These are phyloP conservation scores for Lippia alba DNA, from an alignment of 305 asterid species.

Conservation along the genomic window DNA sequence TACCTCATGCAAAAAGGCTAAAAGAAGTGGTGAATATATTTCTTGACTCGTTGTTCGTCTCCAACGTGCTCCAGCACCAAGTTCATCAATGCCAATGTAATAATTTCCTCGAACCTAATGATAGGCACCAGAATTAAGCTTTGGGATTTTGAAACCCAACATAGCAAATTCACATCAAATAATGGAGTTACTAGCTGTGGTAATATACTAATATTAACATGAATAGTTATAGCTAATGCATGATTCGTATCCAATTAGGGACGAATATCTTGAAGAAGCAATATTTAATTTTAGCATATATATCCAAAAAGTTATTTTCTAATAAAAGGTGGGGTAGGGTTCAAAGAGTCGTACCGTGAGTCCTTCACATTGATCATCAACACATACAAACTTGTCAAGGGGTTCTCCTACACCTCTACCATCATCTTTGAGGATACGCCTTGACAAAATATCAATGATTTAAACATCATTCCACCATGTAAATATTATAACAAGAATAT, in stretches of 20 bases:
- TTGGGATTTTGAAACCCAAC: background rate
- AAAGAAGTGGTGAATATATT: constrained; percentile 82
- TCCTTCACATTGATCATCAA: constrained; percentile 59
- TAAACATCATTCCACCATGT: background rate
- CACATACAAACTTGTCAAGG: constrained; percentile 71
- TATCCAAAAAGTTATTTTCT: too few relatives aligned
- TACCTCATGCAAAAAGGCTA: constrained; percentile 83
- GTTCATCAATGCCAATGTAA: constrained; percentile 57
- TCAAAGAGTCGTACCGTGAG: constrained; percentile 51
- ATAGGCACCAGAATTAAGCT: background rate
- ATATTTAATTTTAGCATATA: too few relatives aligned
- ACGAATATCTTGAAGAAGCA: too few relatives aligned
- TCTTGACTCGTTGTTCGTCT: constrained; percentile 84
- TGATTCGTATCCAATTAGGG: too few relatives aligned
- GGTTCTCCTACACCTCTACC: constrained; percentile 68
- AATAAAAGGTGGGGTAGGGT: too few relatives aligned
- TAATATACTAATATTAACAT: too few relatives aligned
- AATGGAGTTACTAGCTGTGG: background rate
- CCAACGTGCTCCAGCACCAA: constrained; percentile 77
- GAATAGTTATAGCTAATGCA: too few relatives aligned
- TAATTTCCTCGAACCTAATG: constrained; percentile 80
- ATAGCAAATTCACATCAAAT: background rate
- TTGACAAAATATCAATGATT: constrained; percentile 29
- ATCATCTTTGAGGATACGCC: constrained; percentile 72
- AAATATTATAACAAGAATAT: background rate